Percentiles rank a stretch among this genome's conserved stretches.
Evolutionary conservation across 768 basidiomycete genomes (phyloP).

Genomic region (Trametes maxima): DNA sequence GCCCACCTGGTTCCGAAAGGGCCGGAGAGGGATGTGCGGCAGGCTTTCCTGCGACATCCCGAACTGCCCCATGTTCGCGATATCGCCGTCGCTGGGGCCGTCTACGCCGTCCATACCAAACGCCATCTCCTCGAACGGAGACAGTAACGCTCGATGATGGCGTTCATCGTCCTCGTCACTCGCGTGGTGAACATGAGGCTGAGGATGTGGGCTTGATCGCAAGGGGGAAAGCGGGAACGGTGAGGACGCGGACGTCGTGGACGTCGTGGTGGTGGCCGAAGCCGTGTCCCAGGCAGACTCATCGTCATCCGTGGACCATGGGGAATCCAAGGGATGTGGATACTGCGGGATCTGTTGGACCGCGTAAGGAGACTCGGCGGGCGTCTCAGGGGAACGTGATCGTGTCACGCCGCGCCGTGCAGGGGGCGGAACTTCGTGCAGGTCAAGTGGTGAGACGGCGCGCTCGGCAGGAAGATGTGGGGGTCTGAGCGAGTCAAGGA

Average conservation of each 20-base stretch:
- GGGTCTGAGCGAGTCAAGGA: not conserved
- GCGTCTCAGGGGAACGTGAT: conserved; percentile 27
- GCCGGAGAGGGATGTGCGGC: conserved; percentile 89
- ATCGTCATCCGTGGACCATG: conserved; percentile 72
- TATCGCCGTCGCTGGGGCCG: conserved; percentile 32
- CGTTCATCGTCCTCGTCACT: conserved; percentile 39
- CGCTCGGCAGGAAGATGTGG: conserved; percentile 6
- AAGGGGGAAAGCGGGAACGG: conserved; percentile 39
- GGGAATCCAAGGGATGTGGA: conserved; percentile 42
- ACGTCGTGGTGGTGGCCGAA: conserved; percentile 62
- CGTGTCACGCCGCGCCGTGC: conserved; percentile 18
- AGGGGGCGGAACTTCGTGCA: conserved; percentile 28
- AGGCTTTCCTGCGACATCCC: conserved; percentile 59
- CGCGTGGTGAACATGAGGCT: conserved; percentile 32
- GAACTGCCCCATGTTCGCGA: conserved; percentile 38
- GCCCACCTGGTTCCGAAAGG: conserved; percentile 97
- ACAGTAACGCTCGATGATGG: conserved; percentile 25
- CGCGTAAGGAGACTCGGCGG: conserved; percentile 25
- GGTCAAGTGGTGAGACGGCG: conserved; percentile 17
- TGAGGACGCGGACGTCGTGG: conserved; percentile 54
- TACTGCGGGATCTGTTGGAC: conserved; percentile 15
- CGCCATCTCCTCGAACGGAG: conserved; percentile 26
- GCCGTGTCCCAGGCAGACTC: conserved; percentile 78
- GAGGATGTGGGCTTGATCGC: conserved; percentile 35
- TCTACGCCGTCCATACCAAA: conserved; percentile 25